A percentile compares a stretch with the other conserved stretches of the same genome.
phyloP scores from a whole-genome alignment of 139 green algal genomes.

The Chlamydomonas sphaeroides region DNA sequence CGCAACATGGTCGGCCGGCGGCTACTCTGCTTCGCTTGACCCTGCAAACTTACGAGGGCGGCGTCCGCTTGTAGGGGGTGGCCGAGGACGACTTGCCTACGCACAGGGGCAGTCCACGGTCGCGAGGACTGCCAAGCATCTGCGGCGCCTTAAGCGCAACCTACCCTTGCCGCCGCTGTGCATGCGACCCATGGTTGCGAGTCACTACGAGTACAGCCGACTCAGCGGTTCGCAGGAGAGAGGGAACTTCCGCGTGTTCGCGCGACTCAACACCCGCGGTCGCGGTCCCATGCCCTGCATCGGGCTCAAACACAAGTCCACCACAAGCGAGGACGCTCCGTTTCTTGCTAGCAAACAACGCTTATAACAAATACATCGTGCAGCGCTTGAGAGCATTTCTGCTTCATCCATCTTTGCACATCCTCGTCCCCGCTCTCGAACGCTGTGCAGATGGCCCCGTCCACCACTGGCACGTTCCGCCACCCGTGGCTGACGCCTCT shows the following conservation, averaged over 20 bases:
- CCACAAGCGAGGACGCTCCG: too few relatives aligned
- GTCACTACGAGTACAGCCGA: constrained; percentile 20
- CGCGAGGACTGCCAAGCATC: background rate
- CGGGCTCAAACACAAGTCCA: too few relatives aligned
- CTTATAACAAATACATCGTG: too few relatives aligned
- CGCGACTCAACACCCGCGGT: background rate
- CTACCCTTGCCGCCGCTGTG: constrained; percentile 87
- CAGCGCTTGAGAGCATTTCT: too few relatives aligned
- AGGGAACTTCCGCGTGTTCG: background rate
- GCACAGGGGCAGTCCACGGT: background rate
- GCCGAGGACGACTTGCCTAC: constrained; percentile 75
- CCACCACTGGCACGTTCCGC: too few relatives aligned
- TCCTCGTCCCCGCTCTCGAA: too few relatives aligned
- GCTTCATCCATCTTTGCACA: too few relatives aligned
- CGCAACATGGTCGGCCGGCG: constrained; percentile 29
- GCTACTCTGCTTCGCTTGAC: constrained; percentile 61
- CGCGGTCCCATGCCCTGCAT: too few relatives aligned
- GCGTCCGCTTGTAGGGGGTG: constrained; percentile 94
- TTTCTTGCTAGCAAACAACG: too few relatives aligned
- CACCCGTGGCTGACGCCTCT: constrained; percentile 53
- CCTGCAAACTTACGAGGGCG: constrained; percentile 92
- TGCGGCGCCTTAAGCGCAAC: background rate
- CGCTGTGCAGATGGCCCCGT: too few relatives aligned
- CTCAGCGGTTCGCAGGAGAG: constrained; percentile 35
- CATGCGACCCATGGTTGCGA: constrained; percentile 94